Percentiles rank a stretch among this genome's conserved stretches.
phyloP scores from a whole-genome alignment of 208 protist species.

The Leishmania braziliensis region DNA sequence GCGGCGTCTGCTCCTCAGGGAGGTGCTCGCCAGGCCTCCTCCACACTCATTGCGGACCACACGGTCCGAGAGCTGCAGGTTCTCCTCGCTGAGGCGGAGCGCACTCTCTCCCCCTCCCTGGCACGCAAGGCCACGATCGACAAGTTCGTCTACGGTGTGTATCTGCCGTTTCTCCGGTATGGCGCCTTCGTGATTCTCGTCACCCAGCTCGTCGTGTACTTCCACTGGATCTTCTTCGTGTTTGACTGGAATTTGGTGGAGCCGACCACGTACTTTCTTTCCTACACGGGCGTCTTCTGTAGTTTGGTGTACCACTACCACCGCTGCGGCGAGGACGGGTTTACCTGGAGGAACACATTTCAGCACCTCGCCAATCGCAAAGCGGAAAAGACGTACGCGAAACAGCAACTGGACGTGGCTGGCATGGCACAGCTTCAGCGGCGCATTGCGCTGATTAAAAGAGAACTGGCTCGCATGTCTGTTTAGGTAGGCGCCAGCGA shows the following conservation, averaged over 20 bases:
- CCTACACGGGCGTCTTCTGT: conserved; percentile 62
- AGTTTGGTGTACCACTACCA: conserved; percentile 76
- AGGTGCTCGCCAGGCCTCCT: not conserved
- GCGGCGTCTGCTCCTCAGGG: not conserved
- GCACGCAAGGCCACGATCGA: conserved; percentile 45
- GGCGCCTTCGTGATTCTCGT: conserved; percentile 45
- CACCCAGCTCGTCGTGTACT: conserved; percentile 68
- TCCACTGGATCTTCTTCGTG: conserved; percentile 86
- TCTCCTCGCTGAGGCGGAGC: conserved; percentile 32
- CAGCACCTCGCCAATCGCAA: conserved; percentile 34
- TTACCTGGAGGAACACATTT: conserved; percentile 65
- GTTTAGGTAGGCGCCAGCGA: conserved; percentile 18
- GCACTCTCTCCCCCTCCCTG: conserved; percentile 16
- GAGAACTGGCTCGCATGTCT: conserved; percentile 30
- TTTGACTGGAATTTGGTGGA: conserved; percentile 91
- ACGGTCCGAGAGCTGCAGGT: conserved; percentile 38
- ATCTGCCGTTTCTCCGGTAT: conserved; percentile 58
- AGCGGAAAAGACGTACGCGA: conserved; percentile 41
- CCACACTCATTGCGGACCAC: conserved; percentile 28
- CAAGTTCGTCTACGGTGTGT: conserved; percentile 32
- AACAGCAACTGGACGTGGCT: conserved; percentile 36
- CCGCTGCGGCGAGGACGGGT: conserved; percentile 46
- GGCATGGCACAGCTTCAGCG: conserved; percentile 38
- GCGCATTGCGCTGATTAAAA: conserved; percentile 33
- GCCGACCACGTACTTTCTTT: conserved; percentile 85